A percentile compares a stretch with the other conserved stretches of the same genome.
Conservation (phyloP, 2,329 filamentous ascomycete genomes). For the Chaetomiaceae sp. region DNA sequence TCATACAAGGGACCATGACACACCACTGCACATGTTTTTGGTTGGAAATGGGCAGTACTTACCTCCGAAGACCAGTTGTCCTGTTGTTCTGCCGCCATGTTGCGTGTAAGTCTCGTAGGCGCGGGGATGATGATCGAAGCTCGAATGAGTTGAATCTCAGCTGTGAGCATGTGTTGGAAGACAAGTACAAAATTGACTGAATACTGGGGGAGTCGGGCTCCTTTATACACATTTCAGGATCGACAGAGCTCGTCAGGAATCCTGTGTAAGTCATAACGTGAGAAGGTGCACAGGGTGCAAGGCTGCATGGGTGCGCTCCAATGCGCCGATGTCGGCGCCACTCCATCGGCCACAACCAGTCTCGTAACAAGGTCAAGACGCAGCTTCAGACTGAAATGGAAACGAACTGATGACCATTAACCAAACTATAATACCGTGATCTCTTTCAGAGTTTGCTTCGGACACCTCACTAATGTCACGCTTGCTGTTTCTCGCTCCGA, state of each 20-base stretch:
- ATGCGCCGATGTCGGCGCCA: slow-evolving; percentile 20
- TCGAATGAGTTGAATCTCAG: too few relatives aligned
- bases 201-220: background rate
- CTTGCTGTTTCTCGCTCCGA: background rate
- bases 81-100: slow-evolving; percentile 22
- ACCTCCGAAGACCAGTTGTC: slow-evolving; percentile 41
- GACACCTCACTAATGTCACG: background rate
- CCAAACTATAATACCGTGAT: background rate
- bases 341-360: background rate
- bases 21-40: background rate
- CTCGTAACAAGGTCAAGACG: background rate
- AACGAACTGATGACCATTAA: background rate
- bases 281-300: background rate
- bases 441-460: background rate
- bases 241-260: background rate
- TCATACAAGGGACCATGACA: too few relatives aligned
- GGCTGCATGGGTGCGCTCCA: background rate
- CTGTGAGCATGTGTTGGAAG: background rate
- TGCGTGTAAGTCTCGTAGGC: background rate
- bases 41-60: background rate
- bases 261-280: background rate
- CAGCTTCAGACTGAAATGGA: background rate
- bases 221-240: slow-evolving; percentile 1
- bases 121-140: background rate
- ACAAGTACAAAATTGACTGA: background rate